Evolutionary conservation across 257 asterid genomes (phyloP).

Genomic region (Verbena officinalis): DNA sequence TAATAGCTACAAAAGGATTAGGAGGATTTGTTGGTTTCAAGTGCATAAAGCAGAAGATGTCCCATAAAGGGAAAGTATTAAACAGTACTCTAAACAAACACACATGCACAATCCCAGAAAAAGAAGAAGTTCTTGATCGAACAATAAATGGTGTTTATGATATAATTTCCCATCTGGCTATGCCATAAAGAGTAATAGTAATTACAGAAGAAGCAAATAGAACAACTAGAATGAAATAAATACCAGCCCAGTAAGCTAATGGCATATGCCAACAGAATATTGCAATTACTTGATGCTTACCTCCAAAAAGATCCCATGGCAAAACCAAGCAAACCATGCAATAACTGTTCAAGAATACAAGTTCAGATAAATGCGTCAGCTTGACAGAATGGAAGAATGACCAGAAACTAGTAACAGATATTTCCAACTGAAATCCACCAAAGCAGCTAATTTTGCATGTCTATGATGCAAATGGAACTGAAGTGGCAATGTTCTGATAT

Average conservation of each 20-base stretch:
- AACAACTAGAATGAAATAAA: not conserved
- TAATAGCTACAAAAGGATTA: not conserved
- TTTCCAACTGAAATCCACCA: not conserved
- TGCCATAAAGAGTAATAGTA: not conserved
- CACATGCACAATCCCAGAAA: no score
- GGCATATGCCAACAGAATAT: conserved; percentile 1
- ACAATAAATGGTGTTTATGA: not conserved
- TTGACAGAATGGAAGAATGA: conserved; percentile 4
- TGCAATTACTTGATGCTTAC: conserved; percentile 42
- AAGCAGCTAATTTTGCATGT: not conserved
- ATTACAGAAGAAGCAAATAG: not conserved
- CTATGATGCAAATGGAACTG: no score
- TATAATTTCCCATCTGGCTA: not conserved
- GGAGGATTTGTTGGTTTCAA: not conserved
- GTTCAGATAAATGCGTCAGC: conserved; percentile 23
- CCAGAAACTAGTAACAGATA: not conserved
- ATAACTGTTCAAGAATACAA: conserved; percentile 53
- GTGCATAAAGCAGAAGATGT: no score
- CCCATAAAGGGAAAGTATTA: no score
- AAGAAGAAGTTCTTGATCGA: not conserved
- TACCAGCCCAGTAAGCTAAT: conserved; percentile 3
- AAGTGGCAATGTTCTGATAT: not conserved
- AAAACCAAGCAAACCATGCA: conserved; percentile 90
- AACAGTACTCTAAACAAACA: no score
- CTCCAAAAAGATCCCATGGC: conserved; percentile 94